Evolutionary conservation across 106 monocot species (phyloP), one percentile per base, ranked within the genome.

Genomic region (Dioscorea zingiberensis): DNA sequence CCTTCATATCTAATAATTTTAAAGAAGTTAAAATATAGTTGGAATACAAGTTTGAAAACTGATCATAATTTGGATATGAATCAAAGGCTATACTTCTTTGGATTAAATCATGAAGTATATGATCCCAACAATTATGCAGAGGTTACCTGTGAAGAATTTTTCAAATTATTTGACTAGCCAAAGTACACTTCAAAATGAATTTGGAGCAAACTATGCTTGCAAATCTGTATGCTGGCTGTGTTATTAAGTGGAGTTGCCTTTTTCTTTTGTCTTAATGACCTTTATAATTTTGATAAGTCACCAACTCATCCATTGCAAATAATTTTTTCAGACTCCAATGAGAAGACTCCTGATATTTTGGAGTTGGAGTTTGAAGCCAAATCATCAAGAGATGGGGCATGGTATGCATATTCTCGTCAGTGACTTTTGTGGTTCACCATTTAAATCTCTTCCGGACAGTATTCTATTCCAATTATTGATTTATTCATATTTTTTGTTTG

Each of bases 311-410:
- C 38, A 38, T 8, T 38, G 38, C 38, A 38, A 38, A 38, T 38
- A 6, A 0, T 38, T 38, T 38, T 38, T 62, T 65, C 48, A 80
- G 80, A 64, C 18, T 47, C 21, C 15, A 66, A 27, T 28, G 60
- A 75, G 25, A 80, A 66, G 60, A 21, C 54, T 70, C 51, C 75
- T 32, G 80, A 66, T 44, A 16, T 32, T 16, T 32, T 47, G 45
- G 70, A 80, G 24, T 29, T 75, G 47, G 66, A 76, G 48, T 80
- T 80, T 27, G 80, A 80, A 54, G 80, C 80, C 23, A 74, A 44
- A 54, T 80, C 75, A 47, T 21, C 65, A 17, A 71, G 54, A 64
- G 80, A 80, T 71, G 58, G 47, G 0, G 80, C 80, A 60, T 80
- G 80, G 80, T 80, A 65, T 17, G 49, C 38, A 47, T 65, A 18